Base-by-base conservation (phyloP, 805 yeast species). In the Candida succiphila region DNA sequence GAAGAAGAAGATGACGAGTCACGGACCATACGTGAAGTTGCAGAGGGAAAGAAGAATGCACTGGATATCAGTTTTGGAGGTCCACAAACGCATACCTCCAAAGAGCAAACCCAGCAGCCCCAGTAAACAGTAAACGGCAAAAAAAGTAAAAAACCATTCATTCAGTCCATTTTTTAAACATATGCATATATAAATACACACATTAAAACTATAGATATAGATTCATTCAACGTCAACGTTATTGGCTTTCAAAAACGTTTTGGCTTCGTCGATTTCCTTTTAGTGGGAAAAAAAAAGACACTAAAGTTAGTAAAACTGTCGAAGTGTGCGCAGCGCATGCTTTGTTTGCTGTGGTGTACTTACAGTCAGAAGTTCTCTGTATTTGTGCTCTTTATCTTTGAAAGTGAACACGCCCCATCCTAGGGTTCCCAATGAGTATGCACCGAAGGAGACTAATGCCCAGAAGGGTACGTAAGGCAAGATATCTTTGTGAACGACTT, bases 381-480 rank as follows among this genome's bases (percentile, higher is more conserved):
- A 75, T 54, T 76, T 78, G 35, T 64, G 79, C 42, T 75, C 76
- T 54, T 79, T 78, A 60, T 78, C 83, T 42, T 78, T 76, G 61
- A 78, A 76, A 2, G 84, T 72, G 48, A 63, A 58, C 13, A 78
- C 78, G 31, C 82, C 84, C 63, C 70, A 70, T 31, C 87, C 87
- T 38, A 78, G 63, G 14, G 80, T 70, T 33, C 70, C 78, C 46
- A 78, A 63, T 14, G 86, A 75, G 48, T 75, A 79, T 26, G 80
- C 61, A 20, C 87, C 87, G 52, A 78, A 78, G 2, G 78, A 46
- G 24, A 79, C 81, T 40, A 79, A 58, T 1, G 63, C 69, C 87
- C 86, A 79, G 64, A 69, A 77, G 23, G 87, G 87, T 37, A 79
- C 46, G 23, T 65, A 76, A 8, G 86, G 86, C 40, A 79, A 56